These are phyloP conservation scores for Rhodotorula mucilaginosa DNA, from an alignment of 1,284 basidiomycete species.

Conservation along the genomic window DNA sequence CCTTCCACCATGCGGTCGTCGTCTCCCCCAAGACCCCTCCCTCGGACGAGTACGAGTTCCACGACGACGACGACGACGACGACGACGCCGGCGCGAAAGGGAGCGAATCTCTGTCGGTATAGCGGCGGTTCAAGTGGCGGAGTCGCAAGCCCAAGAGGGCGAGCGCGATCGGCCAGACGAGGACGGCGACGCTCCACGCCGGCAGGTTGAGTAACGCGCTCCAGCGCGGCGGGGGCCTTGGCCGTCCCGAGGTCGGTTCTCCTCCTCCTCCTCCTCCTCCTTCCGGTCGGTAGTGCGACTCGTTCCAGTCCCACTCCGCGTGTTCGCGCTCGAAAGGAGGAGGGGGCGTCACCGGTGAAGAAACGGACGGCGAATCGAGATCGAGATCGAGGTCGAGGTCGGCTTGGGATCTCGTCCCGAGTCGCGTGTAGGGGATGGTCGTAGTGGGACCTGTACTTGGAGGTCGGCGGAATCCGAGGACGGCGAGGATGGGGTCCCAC, in stretches of 20 bases:
- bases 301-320: no score
- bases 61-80: background rate
- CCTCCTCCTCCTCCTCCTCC: no score
- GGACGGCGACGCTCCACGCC: conserved; percentile 32
- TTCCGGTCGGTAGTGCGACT: no score
- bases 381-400: conserved; percentile 12
- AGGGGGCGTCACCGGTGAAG: background rate
- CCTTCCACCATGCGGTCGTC: conserved; percentile 10
- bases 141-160: conserved; percentile 44
- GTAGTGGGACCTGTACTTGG: conserved; percentile 17
- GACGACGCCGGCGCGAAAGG: background rate
- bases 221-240: conserved; percentile 18
- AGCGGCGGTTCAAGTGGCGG: conserved; percentile 35
- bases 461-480: conserved; percentile 23
- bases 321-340: background rate
- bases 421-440: conserved; percentile 11
- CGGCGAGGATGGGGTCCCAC: conserved; percentile 19
- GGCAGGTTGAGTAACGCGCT: conserved; percentile 40
- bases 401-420: conserved; percentile 5
- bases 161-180: conserved; percentile 44
- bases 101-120: conserved; percentile 12
- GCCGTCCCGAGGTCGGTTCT: background rate
- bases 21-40: background rate
- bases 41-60: background rate
- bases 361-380: background rate